Evolutionary conservation across 169 alveolate species (phyloP), one percentile per base, ranked within the genome.

Genomic region (Miamiensis avidus): DNA sequence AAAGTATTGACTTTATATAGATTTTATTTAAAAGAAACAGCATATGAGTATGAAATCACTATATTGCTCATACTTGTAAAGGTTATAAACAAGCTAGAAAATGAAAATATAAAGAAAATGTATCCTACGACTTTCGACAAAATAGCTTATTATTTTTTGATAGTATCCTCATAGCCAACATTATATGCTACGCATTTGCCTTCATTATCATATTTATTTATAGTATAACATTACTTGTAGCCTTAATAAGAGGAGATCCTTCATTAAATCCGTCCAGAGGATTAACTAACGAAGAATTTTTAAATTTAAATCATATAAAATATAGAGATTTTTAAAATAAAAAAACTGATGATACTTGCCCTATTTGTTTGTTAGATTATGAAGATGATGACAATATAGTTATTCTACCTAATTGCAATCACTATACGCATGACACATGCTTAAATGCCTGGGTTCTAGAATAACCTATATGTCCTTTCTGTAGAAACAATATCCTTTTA

Each of bases 311-410:
- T 25, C 33, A 32, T 73, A 31, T 31, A 30, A 25, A 78, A 32
- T 33, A 29, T 78, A 6, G n/a, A 31, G 65, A 49, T 69, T 33
- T 31, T 78, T 1, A 49, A 49, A 11, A 49, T 49, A 49, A 20
- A 49, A 49, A 49, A 49, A 49, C 26, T 49, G 28, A 79, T 29
- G 84, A 79, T 79, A 49, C 29, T 29, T 79, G 84, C 25, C 65
- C 84, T 26, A 79, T 79, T 0, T 79, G 84, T 72, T 29, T 79
- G n/a, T 29, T 79, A n/a, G 76, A 79, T 28, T 79, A 79, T 31
- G 74, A 34, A 28, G 65, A 30, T 29, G 76, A 79, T 49, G 74
- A 79, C 29, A 79, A 34, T 0, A 30, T 79, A 20, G 31, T 79
- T 25, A 33, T 49, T 0, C n/a, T 79, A 27, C 84, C 84, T 64